A percentile compares a stretch with the other conserved stretches of the same genome.
Evolutionary conservation across 257 asterid species (phyloP).

Genomic region (Solanum sparsipilum): DNA sequence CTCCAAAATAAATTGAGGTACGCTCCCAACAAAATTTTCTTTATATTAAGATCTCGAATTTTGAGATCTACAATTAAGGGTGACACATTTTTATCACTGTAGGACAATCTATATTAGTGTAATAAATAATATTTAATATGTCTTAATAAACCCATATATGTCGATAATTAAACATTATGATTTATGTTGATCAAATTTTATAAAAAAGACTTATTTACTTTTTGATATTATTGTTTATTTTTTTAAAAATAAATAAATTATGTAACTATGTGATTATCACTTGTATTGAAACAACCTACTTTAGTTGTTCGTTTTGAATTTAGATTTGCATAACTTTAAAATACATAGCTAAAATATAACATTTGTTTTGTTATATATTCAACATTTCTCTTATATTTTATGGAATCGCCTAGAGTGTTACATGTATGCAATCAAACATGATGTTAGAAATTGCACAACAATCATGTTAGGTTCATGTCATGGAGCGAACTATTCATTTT

Average conservation of each 20-base stretch:
- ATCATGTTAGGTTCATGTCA: neutral
- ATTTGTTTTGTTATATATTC: no score
- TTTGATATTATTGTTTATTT: no score
- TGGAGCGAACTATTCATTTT: neutral
- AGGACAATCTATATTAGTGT: neutral
- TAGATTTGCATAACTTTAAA: neutral
- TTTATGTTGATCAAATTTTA: no score
- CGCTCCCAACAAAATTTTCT: no score
- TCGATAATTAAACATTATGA: no score
- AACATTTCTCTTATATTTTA: neutral
- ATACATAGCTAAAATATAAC: no score
- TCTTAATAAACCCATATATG: neutral
- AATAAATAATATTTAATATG: no score
- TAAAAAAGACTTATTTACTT: no score
- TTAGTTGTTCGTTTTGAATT: no score
- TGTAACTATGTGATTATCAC: neutral
- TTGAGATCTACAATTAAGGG: neutral
- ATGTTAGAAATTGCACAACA: neutral
- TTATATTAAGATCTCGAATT: rapidly evolving
- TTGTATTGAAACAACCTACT: neutral
- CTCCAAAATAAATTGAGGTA: neutral
- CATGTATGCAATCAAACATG: neutral
- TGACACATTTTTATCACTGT: rapidly evolving
- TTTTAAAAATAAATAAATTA: no score
- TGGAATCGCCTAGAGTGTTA: neutral